These are phyloP conservation scores for Phlyctochytrium planicorne DNA, from an alignment of 192 early-diverging fungal species.

Conservation along the genomic window DNA sequence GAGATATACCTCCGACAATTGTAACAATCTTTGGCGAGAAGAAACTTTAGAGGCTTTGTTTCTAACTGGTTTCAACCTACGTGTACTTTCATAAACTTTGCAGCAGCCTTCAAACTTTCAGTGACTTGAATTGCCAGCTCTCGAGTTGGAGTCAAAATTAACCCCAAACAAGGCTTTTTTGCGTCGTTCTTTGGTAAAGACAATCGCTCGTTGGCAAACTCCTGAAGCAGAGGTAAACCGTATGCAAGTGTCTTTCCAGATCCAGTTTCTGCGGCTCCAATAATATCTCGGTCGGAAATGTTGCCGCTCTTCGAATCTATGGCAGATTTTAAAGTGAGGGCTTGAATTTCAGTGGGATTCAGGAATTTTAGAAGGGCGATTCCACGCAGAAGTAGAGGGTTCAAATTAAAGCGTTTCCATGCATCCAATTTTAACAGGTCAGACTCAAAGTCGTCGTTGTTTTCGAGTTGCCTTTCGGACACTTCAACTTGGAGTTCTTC, in stretches of 20 bases:
- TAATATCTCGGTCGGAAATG: conserved; percentile 63
- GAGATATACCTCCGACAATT: conserved; percentile 93
- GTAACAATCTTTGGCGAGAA: conserved; percentile 57
- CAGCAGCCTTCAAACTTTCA: conserved; percentile 66
- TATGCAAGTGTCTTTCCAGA: conserved; percentile 82
- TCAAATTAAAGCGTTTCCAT: conserved; percentile 68
- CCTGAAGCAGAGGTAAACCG: conserved; percentile 88
- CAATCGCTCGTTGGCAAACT: no score
- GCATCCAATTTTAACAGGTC: conserved; percentile 24
- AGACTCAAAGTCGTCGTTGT: conserved; percentile 13
- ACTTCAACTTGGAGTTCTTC: conserved; percentile 29
- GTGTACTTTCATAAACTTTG: conserved; percentile 26
- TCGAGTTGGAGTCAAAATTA: conserved; percentile 90
- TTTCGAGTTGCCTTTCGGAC: conserved; percentile 1
- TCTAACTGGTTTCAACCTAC: conserved; percentile 9
- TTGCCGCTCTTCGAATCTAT: conserved; percentile 41
- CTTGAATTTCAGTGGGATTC: conserved; percentile 87
- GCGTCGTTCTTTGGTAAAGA: conserved; percentile 35
- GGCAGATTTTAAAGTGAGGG: conserved; percentile 66
- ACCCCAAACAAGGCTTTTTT: conserved; percentile 48
- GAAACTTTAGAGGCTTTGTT: background rate
- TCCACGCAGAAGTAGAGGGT: conserved; percentile 57
- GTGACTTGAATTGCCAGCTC: conserved; percentile 95
- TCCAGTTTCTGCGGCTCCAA: conserved; percentile 90
- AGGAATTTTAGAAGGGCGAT: conserved; percentile 72